Evolutionary conservation across 1,284 basidiomycete genomes (phyloP), one percentile per base, ranked within the genome.

Genomic region (Ceraceosorus guamensis): DNA sequence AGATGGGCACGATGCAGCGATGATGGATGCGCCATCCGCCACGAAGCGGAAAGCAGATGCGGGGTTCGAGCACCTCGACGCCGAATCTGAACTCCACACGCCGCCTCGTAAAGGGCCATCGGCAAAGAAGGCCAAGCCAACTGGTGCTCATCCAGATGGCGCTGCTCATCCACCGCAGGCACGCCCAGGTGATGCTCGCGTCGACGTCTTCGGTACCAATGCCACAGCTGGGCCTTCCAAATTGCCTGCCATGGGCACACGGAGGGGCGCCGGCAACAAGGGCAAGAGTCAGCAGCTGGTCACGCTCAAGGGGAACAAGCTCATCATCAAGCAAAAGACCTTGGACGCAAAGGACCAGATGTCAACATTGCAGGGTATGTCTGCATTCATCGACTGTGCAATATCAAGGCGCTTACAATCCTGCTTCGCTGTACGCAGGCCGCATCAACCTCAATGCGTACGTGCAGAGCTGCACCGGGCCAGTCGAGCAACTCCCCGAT

Each of bases 321-420:
- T 88, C 0, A 65, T 83, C 4, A 83, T 89, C 68, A 88, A 83
- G 75, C 89, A 92, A 79, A 91, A 88, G 75, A 78, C 81, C 2
- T 70, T 87, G 45, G 83, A 84, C 0, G 83, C 87, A 55, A 85
- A 88, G 71, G 85, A 87, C 69, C 82, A 84, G 65, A 86, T 86
- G 33, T 86, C 89, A 68, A 88, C 87, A 5, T 82, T 91, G 71
- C 84, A 86, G 81, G 88, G 89, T 86, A 57, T 55, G 82, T 73
- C 5, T 14, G 24, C 5, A 3, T 6, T 46, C 30, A 46, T 13
- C 5, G 11, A 8, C 33, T 6, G 4, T 45, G 39, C 11, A 11
- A 16, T 6, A 2, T 24, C 37, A 6, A 45, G 16, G 11, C 11
- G n/a, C 8, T 30, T 31, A 6, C 46, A 6, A 6, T 3, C 30